These are phyloP conservation scores for Metschnikowia shivogae DNA, from an alignment of 805 yeast species.

Conservation along the genomic window DNA sequence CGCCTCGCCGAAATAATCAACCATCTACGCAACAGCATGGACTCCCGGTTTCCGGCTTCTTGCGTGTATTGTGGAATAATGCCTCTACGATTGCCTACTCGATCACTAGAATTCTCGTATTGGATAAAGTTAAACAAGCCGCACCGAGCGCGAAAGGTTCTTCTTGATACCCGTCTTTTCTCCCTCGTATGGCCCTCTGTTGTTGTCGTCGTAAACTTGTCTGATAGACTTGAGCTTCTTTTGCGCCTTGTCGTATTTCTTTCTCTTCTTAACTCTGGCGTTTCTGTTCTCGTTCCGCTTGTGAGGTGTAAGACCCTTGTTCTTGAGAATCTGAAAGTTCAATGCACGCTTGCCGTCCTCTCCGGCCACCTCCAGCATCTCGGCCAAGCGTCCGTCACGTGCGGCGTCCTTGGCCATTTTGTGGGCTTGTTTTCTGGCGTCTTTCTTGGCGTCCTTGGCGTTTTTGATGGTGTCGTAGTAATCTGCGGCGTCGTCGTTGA, in stretches of 20 bases:
- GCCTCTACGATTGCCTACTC: no score
- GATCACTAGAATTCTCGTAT: not conserved
- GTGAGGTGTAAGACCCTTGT: conserved; percentile 92
- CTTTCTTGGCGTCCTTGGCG: conserved; percentile 45
- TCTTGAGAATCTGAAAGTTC: conserved; percentile 90
- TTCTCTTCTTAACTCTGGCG: conserved; percentile 97
- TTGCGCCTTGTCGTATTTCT: conserved; percentile 90
- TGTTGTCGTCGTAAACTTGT: conserved; percentile 77
- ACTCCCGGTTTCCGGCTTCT: no score
- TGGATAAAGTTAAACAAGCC: conserved; percentile 35
- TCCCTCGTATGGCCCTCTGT: conserved; percentile 75
- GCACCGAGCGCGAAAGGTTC: conserved; percentile 83
- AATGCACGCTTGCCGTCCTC: conserved; percentile 90
- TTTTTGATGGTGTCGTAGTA: conserved; percentile 56
- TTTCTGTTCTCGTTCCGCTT: conserved; percentile 92
- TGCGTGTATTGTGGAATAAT: no score
- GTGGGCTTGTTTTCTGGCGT: conserved; percentile 60
- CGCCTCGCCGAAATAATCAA: no score
- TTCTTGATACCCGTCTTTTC: conserved; percentile 97
- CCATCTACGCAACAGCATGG: no score
- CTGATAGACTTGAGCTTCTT: conserved; percentile 89
- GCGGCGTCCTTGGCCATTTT: conserved; percentile 71
- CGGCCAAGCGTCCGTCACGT: conserved; percentile 77
- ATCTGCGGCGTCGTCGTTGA: conserved; percentile 45
- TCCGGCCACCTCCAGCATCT: conserved; percentile 61